A percentile compares a stretch with the other conserved stretches of the same genome.
Conservation (phyloP, 768 basidiomycete genomes). For the Pisolithus albus region DNA sequence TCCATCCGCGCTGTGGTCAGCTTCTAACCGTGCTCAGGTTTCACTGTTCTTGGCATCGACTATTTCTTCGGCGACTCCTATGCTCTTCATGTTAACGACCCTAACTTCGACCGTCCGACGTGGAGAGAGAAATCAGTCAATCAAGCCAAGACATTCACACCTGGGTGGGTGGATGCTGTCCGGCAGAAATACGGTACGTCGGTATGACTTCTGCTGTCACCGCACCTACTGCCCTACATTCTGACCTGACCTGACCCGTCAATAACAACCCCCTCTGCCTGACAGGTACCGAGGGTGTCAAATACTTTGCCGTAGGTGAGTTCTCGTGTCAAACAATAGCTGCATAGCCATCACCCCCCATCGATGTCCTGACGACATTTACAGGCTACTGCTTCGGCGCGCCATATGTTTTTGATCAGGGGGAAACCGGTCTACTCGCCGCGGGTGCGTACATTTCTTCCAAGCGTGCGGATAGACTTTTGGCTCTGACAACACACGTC, state of each 20-base stretch:
- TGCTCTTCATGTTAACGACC: slow-evolving; percentile 31
- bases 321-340: neutral
- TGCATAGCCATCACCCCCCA: neutral
- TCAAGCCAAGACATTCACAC: slow-evolving; percentile 34
- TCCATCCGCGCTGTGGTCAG: neutral
- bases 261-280: neutral
- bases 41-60: slow-evolving; percentile 51
- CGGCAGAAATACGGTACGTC: slow-evolving; percentile 40
- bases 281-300: slow-evolving; percentile 22
- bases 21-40: slow-evolving; percentile 33
- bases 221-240: too few relatives aligned
- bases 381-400: slow-evolving; percentile 56
- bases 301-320: slow-evolving; percentile 43
- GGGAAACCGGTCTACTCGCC: slow-evolving; percentile 38
- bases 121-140: slow-evolving; percentile 37
- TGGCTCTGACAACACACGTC: neutral
- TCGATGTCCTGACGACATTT: neutral
- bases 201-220: too few relatives aligned
- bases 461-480: neutral
- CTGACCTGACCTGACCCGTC: neutral
- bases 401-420: slow-evolving; percentile 42
- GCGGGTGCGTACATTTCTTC: slow-evolving; percentile 32
- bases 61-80: slow-evolving; percentile 59
- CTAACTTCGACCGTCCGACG: slow-evolving; percentile 30
- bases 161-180: slow-evolving; percentile 48